Evolutionary conservation across 306 rosid genomes (phyloP).

Genomic region (Begonia loranthoides): DNA sequence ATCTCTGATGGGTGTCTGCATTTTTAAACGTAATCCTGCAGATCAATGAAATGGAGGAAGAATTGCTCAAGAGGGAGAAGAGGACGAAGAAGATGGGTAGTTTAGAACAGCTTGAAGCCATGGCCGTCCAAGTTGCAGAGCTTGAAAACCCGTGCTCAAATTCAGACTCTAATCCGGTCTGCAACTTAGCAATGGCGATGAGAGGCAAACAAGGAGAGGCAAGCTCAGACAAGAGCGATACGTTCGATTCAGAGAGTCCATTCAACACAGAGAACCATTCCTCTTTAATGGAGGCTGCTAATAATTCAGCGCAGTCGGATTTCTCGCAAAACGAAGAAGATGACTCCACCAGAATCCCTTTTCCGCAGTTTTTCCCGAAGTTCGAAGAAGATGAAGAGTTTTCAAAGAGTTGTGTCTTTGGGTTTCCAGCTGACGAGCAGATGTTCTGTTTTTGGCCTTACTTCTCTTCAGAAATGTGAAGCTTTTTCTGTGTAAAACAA

Average conservation of each 20-base stretch:
- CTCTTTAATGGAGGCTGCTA: slow-evolving; percentile 44
- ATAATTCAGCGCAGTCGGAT: slow-evolving; percentile 58
- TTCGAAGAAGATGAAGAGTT: slow-evolving; percentile 40
- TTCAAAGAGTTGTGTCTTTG: slow-evolving; percentile 32
- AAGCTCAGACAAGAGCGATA: slow-evolving; percentile 63
- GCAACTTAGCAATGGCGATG: slow-evolving; percentile 9
- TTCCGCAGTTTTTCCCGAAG: slow-evolving; percentile 33
- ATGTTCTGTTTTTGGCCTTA: slow-evolving; percentile 50
- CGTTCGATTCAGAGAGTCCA: slow-evolving; percentile 52
- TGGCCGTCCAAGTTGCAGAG: slow-evolving; percentile 21
- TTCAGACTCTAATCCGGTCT: slow-evolving; percentile 18
- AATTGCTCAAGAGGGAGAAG: slow-evolving; percentile 26
- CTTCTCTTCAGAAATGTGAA: not conserved
- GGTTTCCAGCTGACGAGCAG: slow-evolving; percentile 41
- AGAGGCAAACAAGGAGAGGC: slow-evolving; percentile 63
- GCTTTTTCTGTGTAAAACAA: not conserved
- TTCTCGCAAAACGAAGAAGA: slow-evolving; percentile 70
- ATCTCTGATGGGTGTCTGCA: no score
- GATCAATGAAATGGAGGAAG: slow-evolving; percentile 46
- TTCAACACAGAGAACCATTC: slow-evolving; percentile 32
- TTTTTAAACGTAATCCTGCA: slow-evolving; percentile 5
- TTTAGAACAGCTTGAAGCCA: slow-evolving; percentile 13
- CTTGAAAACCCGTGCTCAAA: slow-evolving; percentile 21
- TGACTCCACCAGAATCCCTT: slow-evolving; percentile 20
- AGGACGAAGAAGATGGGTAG: slow-evolving; percentile 14